These are phyloP conservation scores for Helicocarpus griseus DNA, from an alignment of 2,329 filamentous ascomycete species.

Conservation along the genomic window DNA sequence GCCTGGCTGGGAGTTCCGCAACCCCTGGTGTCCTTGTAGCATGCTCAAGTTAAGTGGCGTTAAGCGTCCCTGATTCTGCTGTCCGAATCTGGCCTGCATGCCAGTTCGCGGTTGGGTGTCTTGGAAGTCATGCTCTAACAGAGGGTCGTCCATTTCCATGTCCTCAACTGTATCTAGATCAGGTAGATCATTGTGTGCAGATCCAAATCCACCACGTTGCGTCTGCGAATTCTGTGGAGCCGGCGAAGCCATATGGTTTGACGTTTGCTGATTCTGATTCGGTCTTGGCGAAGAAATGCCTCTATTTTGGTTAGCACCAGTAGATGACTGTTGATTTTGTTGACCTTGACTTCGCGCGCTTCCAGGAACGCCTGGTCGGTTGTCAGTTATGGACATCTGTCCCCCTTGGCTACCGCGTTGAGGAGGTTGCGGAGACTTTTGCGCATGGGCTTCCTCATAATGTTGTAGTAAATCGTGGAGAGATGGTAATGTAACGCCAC, in stretches of 20 bases:
- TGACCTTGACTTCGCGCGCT: constrained; percentile 24
- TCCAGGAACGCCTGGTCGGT: constrained; percentile 40
- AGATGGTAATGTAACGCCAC: constrained; percentile 77
- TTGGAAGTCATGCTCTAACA: constrained; percentile 42
- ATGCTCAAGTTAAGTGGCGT: constrained; percentile 75
- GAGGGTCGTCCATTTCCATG: constrained; percentile 91
- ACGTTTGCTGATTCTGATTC: constrained; percentile 21
- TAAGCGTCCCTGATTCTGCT: constrained; percentile 42
- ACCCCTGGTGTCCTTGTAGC: constrained; percentile 63
- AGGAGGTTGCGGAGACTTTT: constrained; percentile 46
- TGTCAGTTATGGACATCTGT: constrained; percentile 37
- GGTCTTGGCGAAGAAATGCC: constrained; percentile 1
- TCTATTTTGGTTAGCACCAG: constrained; percentile 3
- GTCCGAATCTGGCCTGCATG: constrained; percentile 51
- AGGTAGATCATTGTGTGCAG: constrained; percentile 22
- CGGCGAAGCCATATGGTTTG: constrained; percentile 7
- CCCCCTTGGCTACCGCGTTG: constrained; percentile 39
- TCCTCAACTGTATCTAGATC: constrained; percentile 42
- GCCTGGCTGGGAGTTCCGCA: constrained; percentile 75
- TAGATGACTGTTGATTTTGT: constrained; percentile 8
- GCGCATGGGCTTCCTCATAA: constrained; percentile 89
- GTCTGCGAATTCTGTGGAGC: constrained; percentile 13
- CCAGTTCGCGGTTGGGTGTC: constrained; percentile 60
- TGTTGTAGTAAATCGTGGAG: constrained; percentile 93
- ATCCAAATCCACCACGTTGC: constrained; percentile 12